Evolutionary conservation across 257 asterid genomes (phyloP), one percentile per base, ranked within the genome.

Genomic region (Fraxinus cuspidata): DNA sequence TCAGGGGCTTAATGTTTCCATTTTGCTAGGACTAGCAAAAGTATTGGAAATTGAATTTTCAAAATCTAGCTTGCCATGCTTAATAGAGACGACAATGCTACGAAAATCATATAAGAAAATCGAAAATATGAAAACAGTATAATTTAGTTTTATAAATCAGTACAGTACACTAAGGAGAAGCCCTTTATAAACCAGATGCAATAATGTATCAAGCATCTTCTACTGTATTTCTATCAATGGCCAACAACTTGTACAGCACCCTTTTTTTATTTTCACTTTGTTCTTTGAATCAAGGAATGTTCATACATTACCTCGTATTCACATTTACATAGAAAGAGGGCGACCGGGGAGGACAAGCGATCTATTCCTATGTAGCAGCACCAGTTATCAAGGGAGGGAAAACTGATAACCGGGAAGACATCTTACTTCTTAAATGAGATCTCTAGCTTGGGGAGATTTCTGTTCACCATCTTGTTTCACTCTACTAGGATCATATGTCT

Each of bases 401-500:
- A 63, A 63, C 35, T 63, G 69, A 63, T 25, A 63, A 63, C 35
- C 15, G 28, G 66, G 66, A 58, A 29, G 28, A 58, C 12, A 58
- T 35, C 19, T 2, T 3, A 63, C 16, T 27, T 7, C 18, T 63
- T 23, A 63, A 27, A 23, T 63, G 8, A 63, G 32, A 25, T 10
- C 64, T 53, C 3, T 53, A 53, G 64, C 25, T 18, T 10, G 11
- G 64, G 56, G 35, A 23, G 74, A 56, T 73, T 73, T 73, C 4
- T 44, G 35, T 18, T 85, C 83, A 7, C 70, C 73, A 1, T 79
- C 81, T 44, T 77, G 7, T 47, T 47, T 47, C 66, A 58, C 28
- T 58, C 29, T 25, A 21, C 66, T 70, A 0, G 88, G 84, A 56
- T 87, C 84, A 19, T 87, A 82, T 12, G 21, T 63, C 73, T 84